Evolutionary conservation across 306 rosid species (phyloP).

Genomic region (Quercus cerris): DNA sequence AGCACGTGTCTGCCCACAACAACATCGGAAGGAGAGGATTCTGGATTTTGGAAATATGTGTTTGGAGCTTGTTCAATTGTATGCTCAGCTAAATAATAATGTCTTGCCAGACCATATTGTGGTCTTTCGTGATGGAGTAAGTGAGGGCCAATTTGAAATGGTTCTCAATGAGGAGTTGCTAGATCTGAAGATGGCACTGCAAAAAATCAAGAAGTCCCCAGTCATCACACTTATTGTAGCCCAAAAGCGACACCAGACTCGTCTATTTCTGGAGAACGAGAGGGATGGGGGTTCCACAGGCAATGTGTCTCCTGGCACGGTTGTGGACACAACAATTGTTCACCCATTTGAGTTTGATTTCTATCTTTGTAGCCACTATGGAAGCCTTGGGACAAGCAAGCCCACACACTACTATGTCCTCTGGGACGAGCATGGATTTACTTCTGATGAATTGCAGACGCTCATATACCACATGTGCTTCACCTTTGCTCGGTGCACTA

Average conservation of each 20-base stretch:
- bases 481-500: constrained; percentile 79
- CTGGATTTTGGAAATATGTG: constrained; percentile 56
- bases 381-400: constrained; percentile 77
- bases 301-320: constrained; percentile 65
- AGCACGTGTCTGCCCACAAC: constrained; percentile 56
- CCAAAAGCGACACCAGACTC: constrained; percentile 72
- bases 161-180: constrained; percentile 71
- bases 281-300: constrained; percentile 39
- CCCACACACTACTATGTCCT: constrained; percentile 78
- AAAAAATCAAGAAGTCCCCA: constrained; percentile 35
- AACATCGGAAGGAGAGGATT: constrained; percentile 52
- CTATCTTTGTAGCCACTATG: constrained; percentile 70
- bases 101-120: constrained; percentile 54
- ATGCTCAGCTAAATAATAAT: constrained; percentile 30
- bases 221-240: constrained; percentile 70
- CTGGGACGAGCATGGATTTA: constrained; percentile 65
- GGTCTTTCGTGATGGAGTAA: constrained; percentile 77
- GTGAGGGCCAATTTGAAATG: constrained; percentile 82
- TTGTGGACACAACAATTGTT: constrained; percentile 55
- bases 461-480: constrained; percentile 71
- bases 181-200: constrained; percentile 47
- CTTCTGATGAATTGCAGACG: constrained; percentile 63
- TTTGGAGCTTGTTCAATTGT: constrained; percentile 56
- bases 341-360: constrained; percentile 80
- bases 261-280: constrained; percentile 45